Conservation (phyloP, 352 stramenopile species). For the Globisporangium radiosum region DNA sequence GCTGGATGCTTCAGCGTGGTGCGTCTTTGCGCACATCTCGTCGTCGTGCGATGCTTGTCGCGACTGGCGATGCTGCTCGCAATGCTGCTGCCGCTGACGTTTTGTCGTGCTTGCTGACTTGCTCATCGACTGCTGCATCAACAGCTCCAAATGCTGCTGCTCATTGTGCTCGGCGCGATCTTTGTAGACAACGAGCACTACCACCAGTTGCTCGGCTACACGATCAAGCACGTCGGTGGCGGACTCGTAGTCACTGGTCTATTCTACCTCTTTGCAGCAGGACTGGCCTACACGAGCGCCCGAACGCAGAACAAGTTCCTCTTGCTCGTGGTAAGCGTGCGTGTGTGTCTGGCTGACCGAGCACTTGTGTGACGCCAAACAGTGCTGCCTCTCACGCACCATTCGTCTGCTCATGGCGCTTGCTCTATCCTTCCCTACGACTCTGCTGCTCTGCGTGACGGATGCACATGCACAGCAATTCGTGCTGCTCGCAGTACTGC, state of each 20-base stretch:
- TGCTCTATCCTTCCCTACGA: not conserved
- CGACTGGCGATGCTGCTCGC: no score
- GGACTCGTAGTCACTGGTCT: constrained; percentile 63
- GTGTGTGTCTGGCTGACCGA: not conserved
- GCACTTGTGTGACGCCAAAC: no score
- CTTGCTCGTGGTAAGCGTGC: constrained; percentile 33
- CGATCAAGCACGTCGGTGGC: constrained; percentile 45
- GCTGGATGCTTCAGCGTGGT: constrained; percentile 58
- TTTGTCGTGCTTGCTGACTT: not conserved
- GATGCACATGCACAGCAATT: constrained; percentile 23
- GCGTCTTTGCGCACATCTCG: constrained; percentile 2
- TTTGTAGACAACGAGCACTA: constrained; percentile 51
- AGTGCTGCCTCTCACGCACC: no score
- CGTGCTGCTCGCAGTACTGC: constrained; percentile 33
- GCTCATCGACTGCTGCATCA: not conserved
- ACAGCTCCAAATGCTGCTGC: constrained; percentile 46
- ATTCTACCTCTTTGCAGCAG: constrained; percentile 39
- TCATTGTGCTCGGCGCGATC: constrained; percentile 41
- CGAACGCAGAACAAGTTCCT: constrained; percentile 76
- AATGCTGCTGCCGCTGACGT: not conserved
- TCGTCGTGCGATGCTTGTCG: no score
- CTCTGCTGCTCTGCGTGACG: not conserved
- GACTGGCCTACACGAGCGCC: constrained; percentile 44
- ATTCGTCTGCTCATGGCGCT: not conserved
- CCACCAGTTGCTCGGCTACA: constrained; percentile 47